Conservation (phyloP, 129 eudicot species). For the Pulicaria dysenterica region DNA sequence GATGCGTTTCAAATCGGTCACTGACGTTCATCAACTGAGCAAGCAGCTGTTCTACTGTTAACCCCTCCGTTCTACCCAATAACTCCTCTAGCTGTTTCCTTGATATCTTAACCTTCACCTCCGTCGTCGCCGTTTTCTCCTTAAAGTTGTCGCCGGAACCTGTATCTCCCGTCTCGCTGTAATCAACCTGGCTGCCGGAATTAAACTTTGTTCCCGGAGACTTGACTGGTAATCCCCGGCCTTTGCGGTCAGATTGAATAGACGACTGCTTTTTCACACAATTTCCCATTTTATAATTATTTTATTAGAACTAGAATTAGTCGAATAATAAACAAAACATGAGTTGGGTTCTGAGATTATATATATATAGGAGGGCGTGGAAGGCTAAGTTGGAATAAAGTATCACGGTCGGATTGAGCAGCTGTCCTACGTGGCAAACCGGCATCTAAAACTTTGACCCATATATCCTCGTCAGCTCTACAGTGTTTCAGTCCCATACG, state of each 20-base stretch:
- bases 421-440: neutral
- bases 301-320: neutral
- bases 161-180: neutral
- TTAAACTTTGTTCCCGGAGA: neutral
- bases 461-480: neutral
- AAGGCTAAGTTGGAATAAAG: conserved; percentile 28
- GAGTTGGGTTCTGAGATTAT: conserved; percentile 25
- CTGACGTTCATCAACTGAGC: conserved; percentile 31
- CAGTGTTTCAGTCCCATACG: conserved; percentile 11
- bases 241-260: conserved; percentile 23
- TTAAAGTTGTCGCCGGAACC: neutral
- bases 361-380: neutral
- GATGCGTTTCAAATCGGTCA: conserved; percentile 32
- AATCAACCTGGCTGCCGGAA: neutral
- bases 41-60: conserved; percentile 39
- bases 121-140: conserved; percentile 24
- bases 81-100: conserved; percentile 51
- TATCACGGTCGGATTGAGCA: conserved; percentile 25
- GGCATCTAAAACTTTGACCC: conserved; percentile 24
- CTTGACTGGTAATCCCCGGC: conserved; percentile 20
- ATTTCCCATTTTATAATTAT: conserved; percentile 46
- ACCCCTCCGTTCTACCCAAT: conserved; percentile 33
- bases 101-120: conserved; percentile 58
- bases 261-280: conserved; percentile 45
- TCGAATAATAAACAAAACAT: conserved; percentile 1